Evolutionary conservation across 2,329 filamentous ascomycete species (phyloP), one percentile per base, ranked within the genome.

Genomic region (Aspergillus nomiae): DNA sequence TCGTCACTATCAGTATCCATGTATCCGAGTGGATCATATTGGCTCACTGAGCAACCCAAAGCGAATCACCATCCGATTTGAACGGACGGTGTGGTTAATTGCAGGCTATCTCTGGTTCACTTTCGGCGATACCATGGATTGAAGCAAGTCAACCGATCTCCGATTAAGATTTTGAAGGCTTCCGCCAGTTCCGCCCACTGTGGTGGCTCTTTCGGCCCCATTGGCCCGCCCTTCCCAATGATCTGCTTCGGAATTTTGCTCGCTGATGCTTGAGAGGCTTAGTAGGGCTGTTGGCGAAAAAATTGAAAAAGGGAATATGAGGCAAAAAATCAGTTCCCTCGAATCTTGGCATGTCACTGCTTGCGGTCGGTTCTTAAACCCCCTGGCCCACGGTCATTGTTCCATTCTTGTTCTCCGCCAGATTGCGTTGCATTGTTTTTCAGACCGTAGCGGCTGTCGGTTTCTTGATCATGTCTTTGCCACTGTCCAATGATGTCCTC

Each of bases 401-500:
- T 58, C 32, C 36, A 32, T 21, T 55, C 46, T 56, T 48, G 43
- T 24, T 59, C 41, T 43, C 4, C 26, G 46, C n/a, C 19, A 14
- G 19, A 54, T 51, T 46, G 54, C 21, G 30, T 64, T 53, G 38
- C 38, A 45, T 63, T 63, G 54, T 55, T 36, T 54, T 38, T 28
- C 32, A 53, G 26, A 8, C 14, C n/a, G 36, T 55, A 55, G 51
- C 32, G 56, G 51, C 58, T 53, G 48, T 21, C 10, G 48, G 28
- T 51, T 48, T 63, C 61, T 21, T 41, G n/a, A 67, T 58, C 12
- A 74, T 74, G 70, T 64, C 69, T 10, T 68, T 65, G 43, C 36
- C 48, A 21, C 56, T 71, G 28, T 63, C 75, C 26, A 72, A 72
- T 65, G 74, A 76, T 60, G 67, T 77, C 51, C 65, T 74, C 24